Conservation (phyloP, 1,284 basidiomycete species). For the Cutaneotrichosporon mucoides region DNA sequence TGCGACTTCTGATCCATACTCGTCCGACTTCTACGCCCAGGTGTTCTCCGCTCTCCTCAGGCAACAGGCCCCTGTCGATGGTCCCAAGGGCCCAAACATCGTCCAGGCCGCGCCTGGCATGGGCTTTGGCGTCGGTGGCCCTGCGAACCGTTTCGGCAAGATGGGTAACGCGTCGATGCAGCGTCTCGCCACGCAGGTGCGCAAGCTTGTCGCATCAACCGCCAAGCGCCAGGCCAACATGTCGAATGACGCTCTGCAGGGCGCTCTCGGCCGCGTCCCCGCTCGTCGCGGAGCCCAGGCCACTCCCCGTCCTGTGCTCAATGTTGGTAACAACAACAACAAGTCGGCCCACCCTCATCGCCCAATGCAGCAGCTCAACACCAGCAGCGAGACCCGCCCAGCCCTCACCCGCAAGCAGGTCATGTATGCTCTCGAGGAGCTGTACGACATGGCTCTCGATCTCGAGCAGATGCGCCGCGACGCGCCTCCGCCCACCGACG, state of each 20-base stretch:
- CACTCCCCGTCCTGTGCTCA: constrained; percentile 90
- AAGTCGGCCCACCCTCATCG: constrained; percentile 51
- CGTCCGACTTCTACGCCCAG: constrained; percentile 98
- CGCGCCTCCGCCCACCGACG: constrained; percentile 56
- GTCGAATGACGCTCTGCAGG: constrained; percentile 62
- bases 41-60: constrained; percentile 81
- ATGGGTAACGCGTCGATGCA: constrained; percentile 74
- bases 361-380: constrained; percentile 47
- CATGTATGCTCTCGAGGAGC: constrained; percentile 72
- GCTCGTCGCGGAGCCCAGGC: constrained; percentile 57
- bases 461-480: constrained; percentile 82
- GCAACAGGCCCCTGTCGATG: constrained; percentile 56
- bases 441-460: constrained; percentile 80
- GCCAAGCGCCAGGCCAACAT: constrained; percentile 73
- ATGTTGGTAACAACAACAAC: constrained; percentile 54
- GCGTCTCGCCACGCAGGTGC: constrained; percentile 94
- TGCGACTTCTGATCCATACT: constrained; percentile 91
- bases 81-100: constrained; percentile 47
- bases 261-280: constrained; percentile 90
- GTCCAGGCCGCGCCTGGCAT: constrained; percentile 70
- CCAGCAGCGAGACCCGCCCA: constrained; percentile 51
- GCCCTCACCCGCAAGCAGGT: constrained; percentile 75
- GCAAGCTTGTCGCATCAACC: constrained; percentile 90
- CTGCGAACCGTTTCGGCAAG: constrained; percentile 61
- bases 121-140: constrained; percentile 70